Evolutionary conservation across 768 basidiomycete genomes (phyloP).

Genomic region (Leccinum imitatum): DNA sequence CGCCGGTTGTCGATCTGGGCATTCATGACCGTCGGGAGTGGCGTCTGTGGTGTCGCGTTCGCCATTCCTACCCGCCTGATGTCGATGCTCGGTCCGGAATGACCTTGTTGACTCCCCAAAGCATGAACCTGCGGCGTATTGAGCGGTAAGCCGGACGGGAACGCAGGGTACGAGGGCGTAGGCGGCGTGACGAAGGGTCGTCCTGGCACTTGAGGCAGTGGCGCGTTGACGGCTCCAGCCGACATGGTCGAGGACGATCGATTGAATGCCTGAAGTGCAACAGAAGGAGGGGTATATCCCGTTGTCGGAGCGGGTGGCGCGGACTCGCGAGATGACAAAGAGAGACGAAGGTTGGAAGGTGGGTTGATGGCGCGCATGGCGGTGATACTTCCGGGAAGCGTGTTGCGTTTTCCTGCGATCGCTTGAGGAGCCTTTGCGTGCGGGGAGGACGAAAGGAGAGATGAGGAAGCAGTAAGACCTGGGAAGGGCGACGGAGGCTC

Average conservation of each 20-base stretch:
- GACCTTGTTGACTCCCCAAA: conserved; percentile 47
- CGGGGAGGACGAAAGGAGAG: conserved; percentile 28
- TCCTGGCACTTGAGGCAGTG: conserved; percentile 14
- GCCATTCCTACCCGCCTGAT: conserved; percentile 46
- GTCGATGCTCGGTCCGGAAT: conserved; percentile 61
- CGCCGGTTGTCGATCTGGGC: conserved; percentile 36
- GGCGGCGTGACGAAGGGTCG: conserved; percentile 39
- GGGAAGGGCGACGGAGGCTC: conserved; percentile 85
- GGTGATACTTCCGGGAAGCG: conserved; percentile 39
- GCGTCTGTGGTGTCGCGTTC: conserved; percentile 46
- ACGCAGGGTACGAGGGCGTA: conserved; percentile 76
- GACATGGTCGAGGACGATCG: conserved; percentile 30
- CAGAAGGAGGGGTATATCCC: conserved; percentile 36
- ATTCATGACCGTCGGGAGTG: conserved; percentile 51
- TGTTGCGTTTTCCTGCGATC: conserved; percentile 61
- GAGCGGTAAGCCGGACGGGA: conserved; percentile 44
- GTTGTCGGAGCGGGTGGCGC: conserved; percentile 1
- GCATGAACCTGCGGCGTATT: conserved; percentile 57
- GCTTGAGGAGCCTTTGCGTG: conserved; percentile 29
- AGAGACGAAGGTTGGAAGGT: conserved; percentile 21
- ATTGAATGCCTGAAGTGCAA: conserved; percentile 34
- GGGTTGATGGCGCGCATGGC: conserved; percentile 32
- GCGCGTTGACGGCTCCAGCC: neutral
- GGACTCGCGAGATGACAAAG: conserved; percentile 29
- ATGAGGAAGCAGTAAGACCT: conserved; percentile 28